Percentiles rank a stretch among this genome's conserved stretches.
These are phyloP conservation scores for cucumber (Cucumis sativus) DNA, from an alignment of 306 rosid species.

Conservation along the genomic window Cucumber_9930_V3 NC_026657.2:8609501-8610000, in stretches of 20 bases:
- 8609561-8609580: not conserved
- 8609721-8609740: conserved; percentile 40
- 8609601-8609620: too few relatives aligned
- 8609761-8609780: not conserved
- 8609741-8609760: not conserved
- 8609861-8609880: not conserved
- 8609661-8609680: not conserved
- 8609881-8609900: too few relatives aligned
- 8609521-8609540: conserved; percentile 98
- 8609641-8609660: not conserved
- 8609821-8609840: not conserved
- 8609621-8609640: not conserved
- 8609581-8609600: not conserved
- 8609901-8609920: too few relatives aligned
- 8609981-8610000: too few relatives aligned
- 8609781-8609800: not conserved
- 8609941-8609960: too few relatives aligned
- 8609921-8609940: too few relatives aligned
- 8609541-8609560: conserved; percentile 1
- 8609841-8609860: not conserved
- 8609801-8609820: not conserved
- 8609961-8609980: too few relatives aligned
- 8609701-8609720: conserved; percentile 69
- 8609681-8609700: not conserved
- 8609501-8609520: conserved; percentile 83